Percentiles rank a stretch among this genome's conserved stretches.
Evolutionary conservation across 1,139 yeast species (phyloP).

Genomic region (Magnusiomyces sp.): DNA sequence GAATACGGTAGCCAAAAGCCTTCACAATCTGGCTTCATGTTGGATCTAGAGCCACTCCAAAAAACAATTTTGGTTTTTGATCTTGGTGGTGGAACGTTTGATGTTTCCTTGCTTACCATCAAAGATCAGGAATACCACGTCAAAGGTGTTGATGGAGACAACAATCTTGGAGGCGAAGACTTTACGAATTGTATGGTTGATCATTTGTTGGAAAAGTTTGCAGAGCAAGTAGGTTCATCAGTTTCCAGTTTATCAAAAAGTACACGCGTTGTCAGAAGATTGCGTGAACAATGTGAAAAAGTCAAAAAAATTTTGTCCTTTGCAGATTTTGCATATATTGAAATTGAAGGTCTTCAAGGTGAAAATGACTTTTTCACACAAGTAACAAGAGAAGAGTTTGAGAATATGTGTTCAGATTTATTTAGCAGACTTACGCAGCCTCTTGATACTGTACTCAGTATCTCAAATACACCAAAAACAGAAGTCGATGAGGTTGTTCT

Average conservation of each 20-base stretch:
- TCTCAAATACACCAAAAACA: slow-evolving; percentile 78
- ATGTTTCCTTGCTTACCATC: slow-evolving; percentile 74
- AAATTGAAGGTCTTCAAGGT: slow-evolving; percentile 98
- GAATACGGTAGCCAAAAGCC: slow-evolving; percentile 74
- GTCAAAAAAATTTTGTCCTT: slow-evolving; percentile 97
- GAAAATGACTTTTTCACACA: slow-evolving; percentile 97
- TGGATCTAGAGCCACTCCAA: too few relatives aligned
- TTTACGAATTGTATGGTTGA: slow-evolving; percentile 77
- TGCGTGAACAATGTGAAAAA: slow-evolving; percentile 99
- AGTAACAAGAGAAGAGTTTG: slow-evolving; percentile 89
- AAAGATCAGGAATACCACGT: slow-evolving; percentile 87
- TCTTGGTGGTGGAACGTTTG: slow-evolving; percentile 87
- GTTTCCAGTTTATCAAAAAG: slow-evolving; percentile 84
- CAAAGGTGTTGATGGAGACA: slow-evolving; percentile 83
- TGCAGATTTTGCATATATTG: slow-evolving; percentile 85
- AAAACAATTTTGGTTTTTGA: slow-evolving; percentile 71
- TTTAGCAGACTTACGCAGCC: slow-evolving; percentile 97
- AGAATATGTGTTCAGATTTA: slow-evolving; percentile 81
- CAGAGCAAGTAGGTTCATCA: slow-evolving; percentile 87
- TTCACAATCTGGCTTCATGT: too few relatives aligned
- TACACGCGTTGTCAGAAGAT: slow-evolving; percentile 98
- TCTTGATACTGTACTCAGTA: slow-evolving; percentile 96
- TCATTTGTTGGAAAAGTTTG: slow-evolving; percentile 84
- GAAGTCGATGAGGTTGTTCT: slow-evolving; percentile 90
- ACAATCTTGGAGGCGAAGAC: slow-evolving; percentile 86